Base-by-base conservation (phyloP, 129 eudicot species). In the Helianthus tuberosus region DNA sequence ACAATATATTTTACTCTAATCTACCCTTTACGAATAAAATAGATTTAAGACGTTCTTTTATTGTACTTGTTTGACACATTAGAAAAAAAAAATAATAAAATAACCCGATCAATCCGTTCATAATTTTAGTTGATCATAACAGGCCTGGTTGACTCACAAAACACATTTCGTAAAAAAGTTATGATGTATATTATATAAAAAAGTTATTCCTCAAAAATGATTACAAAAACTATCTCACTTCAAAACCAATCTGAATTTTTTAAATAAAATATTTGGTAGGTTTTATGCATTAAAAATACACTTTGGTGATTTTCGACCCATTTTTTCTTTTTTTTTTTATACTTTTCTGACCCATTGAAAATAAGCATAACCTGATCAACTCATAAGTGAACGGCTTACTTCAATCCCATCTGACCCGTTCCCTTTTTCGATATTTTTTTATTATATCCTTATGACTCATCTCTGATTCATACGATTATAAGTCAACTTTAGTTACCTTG, bases 401-500 rank as follows among this genome's bases (percentile, higher is more conserved):
- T 32, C 36, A 32, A 32, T 32, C 38, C 66, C 75, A 12, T 71
- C 55, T 39, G 66, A 55, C 23, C 15, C 53, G 14, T 38, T 71
- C 55, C 20, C 3, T 11, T 55, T 29, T 1, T 1, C 32, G 32
- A 27, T 27, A 16, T 27, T 27, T 27, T 27, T 27, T 27, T 58
- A 25, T 11, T 43, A 4, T 39, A 6, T 3, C 44, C 44, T 2
- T 39, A 0, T 39, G 44, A 39, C 44, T 73, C 74, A 80, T 87
- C 84, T 89, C 96, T 41, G 14, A 38, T 12, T 43, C 43, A 54
- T 27, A 36, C 1, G 8, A 41, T 72, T 57, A 3, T 27, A 6
- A 38, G 61, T 25, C 52, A 58, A 52, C 64, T 51, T 58, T 38
- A 49, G 47, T 74, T 75, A 89, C 96, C 91, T 89, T 82, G 11